Conservation (phyloP, 805 yeast genomes). For the Suhomyces vadensis region DNA sequence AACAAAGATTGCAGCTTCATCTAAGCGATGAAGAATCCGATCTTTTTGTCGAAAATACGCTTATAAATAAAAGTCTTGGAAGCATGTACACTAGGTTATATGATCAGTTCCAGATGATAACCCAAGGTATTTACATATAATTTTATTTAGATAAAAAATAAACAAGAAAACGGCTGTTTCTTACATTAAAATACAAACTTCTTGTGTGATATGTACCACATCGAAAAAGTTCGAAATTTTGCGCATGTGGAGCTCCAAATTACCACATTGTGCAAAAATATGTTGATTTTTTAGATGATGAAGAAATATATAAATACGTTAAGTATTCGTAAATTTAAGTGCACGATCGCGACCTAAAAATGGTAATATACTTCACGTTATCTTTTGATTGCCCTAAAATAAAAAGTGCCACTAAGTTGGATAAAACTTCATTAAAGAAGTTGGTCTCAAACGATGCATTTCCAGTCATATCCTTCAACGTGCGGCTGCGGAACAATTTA, state of each 20-base stretch:
- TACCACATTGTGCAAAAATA: too few species aligned
- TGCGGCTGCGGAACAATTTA: neutral
- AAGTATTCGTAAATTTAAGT: too few species aligned
- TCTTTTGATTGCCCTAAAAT: neutral
- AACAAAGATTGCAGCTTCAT: constrained; percentile 80
- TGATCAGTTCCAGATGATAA: constrained; percentile 90
- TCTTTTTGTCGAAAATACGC: constrained; percentile 69
- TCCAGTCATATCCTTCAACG: constrained; percentile 2
- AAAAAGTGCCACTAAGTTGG: neutral
- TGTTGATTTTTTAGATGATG: too few species aligned
- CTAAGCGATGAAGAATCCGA: constrained; percentile 72
- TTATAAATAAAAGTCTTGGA: constrained; percentile 81
- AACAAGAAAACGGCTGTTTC: too few species aligned
- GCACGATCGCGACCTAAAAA: too few species aligned
- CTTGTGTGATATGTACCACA: too few species aligned
- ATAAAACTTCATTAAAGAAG: neutral
- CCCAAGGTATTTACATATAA: constrained; percentile 88
- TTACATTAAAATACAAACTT: too few species aligned
- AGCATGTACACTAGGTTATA: constrained; percentile 88
- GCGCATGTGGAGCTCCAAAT: too few species aligned
- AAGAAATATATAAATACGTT: too few species aligned
- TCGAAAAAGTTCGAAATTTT: too few species aligned
- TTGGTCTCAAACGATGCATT: neutral
- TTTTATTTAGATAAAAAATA: too few species aligned
- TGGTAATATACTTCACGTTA: neutral